Conservation (phyloP, 73 alveolate genomes). For the Durusdinium trenchii region DNA sequence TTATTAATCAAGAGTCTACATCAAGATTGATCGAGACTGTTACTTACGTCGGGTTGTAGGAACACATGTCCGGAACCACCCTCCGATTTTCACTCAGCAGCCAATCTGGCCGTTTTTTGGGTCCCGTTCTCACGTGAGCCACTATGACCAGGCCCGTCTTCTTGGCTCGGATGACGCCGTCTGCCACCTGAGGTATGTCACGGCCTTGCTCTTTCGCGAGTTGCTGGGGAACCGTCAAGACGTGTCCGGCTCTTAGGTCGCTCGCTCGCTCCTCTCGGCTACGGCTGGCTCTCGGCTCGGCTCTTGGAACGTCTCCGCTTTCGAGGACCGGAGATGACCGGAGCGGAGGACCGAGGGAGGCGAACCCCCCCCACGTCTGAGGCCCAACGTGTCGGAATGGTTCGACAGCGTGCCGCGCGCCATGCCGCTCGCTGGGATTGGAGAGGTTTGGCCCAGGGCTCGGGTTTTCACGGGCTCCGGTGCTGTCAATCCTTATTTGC, state of each 20-base stretch:
- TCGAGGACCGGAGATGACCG: neutral
- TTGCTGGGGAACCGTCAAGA: conserved; percentile 16
- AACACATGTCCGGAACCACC: too few species aligned
- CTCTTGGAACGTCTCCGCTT: too few species aligned
- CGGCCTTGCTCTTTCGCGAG: conserved; percentile 73
- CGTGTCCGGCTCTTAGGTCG: neutral
- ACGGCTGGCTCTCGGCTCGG: too few species aligned
- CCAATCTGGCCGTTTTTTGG: too few species aligned
- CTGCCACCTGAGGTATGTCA: conserved; percentile 10
- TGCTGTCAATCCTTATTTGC: neutral
- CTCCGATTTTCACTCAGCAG: too few species aligned
- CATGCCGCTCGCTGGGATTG: too few species aligned
- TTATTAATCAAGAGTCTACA: too few species aligned
- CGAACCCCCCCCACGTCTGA: neutral
- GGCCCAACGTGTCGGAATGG: conserved; percentile 52
- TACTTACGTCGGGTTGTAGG: too few species aligned
- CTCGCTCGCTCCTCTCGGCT: too few species aligned
- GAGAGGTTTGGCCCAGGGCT: too few species aligned
- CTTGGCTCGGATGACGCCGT: neutral
- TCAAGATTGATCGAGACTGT: too few species aligned
- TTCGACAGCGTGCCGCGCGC: conserved; percentile 50
- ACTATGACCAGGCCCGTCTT: neutral
- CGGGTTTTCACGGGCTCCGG: neutral
- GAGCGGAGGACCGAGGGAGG: neutral
- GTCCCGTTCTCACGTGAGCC: too few species aligned